Base-by-base conservation (phyloP, 2,329 filamentous ascomycete species). In the Aspergillus sp. region DNA sequence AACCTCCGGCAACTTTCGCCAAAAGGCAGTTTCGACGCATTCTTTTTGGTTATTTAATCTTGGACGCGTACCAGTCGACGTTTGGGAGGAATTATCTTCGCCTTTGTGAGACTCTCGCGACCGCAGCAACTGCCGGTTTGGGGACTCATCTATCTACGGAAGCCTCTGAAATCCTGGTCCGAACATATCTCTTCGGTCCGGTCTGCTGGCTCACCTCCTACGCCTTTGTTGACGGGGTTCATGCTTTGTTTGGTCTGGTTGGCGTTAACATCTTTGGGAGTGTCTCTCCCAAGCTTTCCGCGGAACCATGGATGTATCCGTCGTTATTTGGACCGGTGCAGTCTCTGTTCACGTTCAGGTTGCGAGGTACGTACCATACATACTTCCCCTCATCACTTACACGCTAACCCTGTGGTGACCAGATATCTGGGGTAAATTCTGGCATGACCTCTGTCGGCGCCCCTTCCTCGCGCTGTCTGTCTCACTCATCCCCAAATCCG, bases 371-470 rank as follows among this genome's bases (percentile, higher is more conserved):
- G 16, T 7, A 39, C 9, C 26, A 14, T 36, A 5, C 26, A 29
- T 16, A 14, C 14, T 14, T 24, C 36, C 36, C 36, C 7, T 12
- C 5, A n/a, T 5, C 6, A 42, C 36, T 14, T 6, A 16, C 36
- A 5, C 42, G 31, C 31, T 45, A 47, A 42, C 54, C 29, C 24
- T 16, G 11, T 16, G 50, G 4, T 24, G 12, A 31, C 4, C 14
- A 65, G 63, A 63, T 24, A 63, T 65, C 32, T 65, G 63, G 63
- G 63, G 63, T 36, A 63, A 62, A 46, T 53, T 63, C 52, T 65
- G 63, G 63, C 63, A 65, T 51, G 63, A 65, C 22, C 57, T 65
- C 18, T 65, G 63, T 11, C 63, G 63, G 4, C 61, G 59, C 10
- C 55, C 61, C 7, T 52, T 65, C 10, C 56, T 65, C 3, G 57